A percentile compares a stretch with the other conserved stretches of the same genome.
Evolutionary conservation across 73 alveolate genomes (phyloP).

Genomic region (Paramecium sonneborni): DNA sequence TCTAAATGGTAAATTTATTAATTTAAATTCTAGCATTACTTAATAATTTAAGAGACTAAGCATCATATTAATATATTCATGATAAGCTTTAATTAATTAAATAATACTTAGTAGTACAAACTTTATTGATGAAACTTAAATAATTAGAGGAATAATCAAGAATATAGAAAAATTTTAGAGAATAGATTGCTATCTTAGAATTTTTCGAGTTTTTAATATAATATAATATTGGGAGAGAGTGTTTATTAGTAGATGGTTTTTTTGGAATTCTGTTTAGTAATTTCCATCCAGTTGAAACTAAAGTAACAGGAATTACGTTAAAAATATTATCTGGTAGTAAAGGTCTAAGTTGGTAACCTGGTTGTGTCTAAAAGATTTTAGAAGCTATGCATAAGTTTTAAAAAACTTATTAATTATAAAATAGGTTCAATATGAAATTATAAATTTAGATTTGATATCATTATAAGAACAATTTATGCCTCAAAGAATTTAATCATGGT

Average conservation of each 20-base stretch:
- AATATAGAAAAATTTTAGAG: slow-evolving; percentile 25
- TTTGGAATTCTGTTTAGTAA: neutral
- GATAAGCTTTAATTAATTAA: neutral
- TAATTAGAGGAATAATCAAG: slow-evolving; percentile 13
- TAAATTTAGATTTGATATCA: neutral
- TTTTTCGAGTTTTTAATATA: neutral
- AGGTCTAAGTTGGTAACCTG: slow-evolving; percentile 14
- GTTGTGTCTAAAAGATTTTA: neutral
- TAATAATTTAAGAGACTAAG: neutral
- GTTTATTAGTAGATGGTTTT: neutral
- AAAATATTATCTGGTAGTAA: neutral
- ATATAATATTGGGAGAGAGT: neutral
- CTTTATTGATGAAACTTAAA: neutral
- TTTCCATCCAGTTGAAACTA: neutral
- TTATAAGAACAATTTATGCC: neutral
- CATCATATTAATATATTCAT: neutral
- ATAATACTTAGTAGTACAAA: neutral
- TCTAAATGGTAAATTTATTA: neutral
- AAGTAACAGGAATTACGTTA: neutral
- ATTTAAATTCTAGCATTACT: neutral
- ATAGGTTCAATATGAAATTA: neutral
- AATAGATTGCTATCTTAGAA: neutral
- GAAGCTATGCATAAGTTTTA: slow-evolving; percentile 8
- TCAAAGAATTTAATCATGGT: slow-evolving; percentile 23
- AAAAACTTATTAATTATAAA: neutral